phyloP scores from a whole-genome alignment of 371 early-diverging fungal genomes.

The Syncephalis plumigaleata region DNA sequence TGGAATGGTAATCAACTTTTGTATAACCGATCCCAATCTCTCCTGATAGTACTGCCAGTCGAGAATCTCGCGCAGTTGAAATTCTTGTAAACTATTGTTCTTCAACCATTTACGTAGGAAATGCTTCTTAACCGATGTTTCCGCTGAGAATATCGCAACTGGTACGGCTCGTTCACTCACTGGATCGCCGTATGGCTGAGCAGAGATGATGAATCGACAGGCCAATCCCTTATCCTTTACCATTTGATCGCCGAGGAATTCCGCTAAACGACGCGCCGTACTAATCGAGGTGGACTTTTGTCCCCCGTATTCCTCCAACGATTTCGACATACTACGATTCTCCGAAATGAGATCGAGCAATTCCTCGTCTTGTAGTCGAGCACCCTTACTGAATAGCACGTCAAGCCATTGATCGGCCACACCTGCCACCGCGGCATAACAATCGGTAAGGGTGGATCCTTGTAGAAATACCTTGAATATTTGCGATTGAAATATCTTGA shows the following conservation, averaged over 20 bases:
- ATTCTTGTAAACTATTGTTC: constrained; percentile 42
- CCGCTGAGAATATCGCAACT: constrained; percentile 86
- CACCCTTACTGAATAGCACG: constrained; percentile 78
- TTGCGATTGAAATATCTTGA: constrained; percentile 96
- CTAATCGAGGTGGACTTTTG: constrained; percentile 93
- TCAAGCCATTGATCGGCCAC: constrained; percentile 96
- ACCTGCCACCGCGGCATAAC: constrained; percentile 79
- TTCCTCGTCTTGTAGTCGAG: constrained; percentile 71
- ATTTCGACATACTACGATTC: constrained; percentile 93
- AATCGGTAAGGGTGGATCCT: constrained; percentile 76
- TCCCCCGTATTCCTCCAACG: constrained; percentile 80
- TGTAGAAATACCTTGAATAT: constrained; percentile 86
- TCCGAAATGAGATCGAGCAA: constrained; percentile 97
- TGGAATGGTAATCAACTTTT: constrained; percentile 97
- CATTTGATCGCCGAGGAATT: constrained; percentile 97
- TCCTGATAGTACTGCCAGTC: constrained; percentile 99
- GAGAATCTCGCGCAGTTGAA: constrained; percentile 80
- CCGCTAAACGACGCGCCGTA: constrained; percentile 92
- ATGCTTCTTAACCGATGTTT: constrained; percentile 56
- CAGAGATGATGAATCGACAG: constrained; percentile 93
- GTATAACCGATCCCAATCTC: constrained; percentile 90
- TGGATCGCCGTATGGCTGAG: constrained; percentile 71
- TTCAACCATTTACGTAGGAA: constrained; percentile 90
- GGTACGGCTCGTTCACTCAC: constrained; percentile 97
- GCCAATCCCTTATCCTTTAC: constrained; percentile 94